These are phyloP conservation scores for Trichoderma gracile DNA, from an alignment of 2,329 filamentous ascomycete genomes.

Conservation along the genomic window DNA sequence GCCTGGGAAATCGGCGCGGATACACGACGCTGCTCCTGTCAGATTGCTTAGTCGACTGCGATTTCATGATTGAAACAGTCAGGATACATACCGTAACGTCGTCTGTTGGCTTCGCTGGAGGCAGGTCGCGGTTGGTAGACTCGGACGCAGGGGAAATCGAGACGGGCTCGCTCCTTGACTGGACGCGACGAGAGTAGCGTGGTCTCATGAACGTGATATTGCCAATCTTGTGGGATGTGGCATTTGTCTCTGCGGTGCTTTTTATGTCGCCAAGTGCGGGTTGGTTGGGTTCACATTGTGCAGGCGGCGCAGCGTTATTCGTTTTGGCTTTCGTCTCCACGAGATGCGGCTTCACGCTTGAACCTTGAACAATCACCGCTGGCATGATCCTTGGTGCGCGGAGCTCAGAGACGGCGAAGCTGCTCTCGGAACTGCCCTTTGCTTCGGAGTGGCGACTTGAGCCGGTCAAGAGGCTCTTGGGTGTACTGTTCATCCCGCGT, in stretches of 20 bases:
- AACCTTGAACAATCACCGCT: background rate
- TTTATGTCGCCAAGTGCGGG: background rate
- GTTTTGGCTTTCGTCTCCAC: background rate
- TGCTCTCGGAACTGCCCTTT: conserved; percentile 8
- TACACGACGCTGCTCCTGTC: conserved; percentile 33
- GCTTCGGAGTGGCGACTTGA: conserved; percentile 7
- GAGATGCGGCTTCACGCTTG: background rate
- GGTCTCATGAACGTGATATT: conserved; percentile 33
- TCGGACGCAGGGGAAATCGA: conserved; percentile 33
- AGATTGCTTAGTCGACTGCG: background rate
- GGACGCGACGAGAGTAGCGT: conserved; percentile 47
- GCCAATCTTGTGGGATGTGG: background rate
- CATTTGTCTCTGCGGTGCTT: background rate
- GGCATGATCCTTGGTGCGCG: conserved; percentile 30
- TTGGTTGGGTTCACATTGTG: background rate
- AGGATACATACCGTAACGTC: conserved; percentile 17
- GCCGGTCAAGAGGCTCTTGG: conserved; percentile 5
- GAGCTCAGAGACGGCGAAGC: conserved; percentile 17
- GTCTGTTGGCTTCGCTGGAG: background rate
- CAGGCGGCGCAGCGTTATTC: background rate
- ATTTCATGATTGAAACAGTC: background rate
- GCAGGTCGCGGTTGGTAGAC: background rate
- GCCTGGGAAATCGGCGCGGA: conserved; percentile 31
- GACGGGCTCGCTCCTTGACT: conserved; percentile 51
- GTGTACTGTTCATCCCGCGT: background rate